Evolutionary conservation across 495 filamentous ascomycete species (phyloP).

Genomic region (Xanthoparmelia taractica): DNA sequence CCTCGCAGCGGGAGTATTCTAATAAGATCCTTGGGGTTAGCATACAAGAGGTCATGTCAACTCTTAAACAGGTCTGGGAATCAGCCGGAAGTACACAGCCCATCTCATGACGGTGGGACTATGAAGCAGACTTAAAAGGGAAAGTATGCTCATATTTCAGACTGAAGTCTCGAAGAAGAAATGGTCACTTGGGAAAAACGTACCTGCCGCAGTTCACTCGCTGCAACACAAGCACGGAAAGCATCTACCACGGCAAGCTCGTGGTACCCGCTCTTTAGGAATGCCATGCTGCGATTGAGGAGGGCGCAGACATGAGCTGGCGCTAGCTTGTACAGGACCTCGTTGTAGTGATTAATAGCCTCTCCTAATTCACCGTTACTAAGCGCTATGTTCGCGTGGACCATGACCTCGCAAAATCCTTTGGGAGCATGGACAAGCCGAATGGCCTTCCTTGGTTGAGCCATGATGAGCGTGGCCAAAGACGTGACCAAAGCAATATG

Average conservation of each 20-base stretch:
- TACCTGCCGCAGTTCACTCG: conserved; percentile 4
- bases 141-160: not conserved
- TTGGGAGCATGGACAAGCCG: not conserved
- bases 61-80: not conserved
- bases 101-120: not conserved
- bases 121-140: not conserved
- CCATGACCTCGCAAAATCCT: not conserved
- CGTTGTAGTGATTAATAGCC: conserved; percentile 27
- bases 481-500: not conserved
- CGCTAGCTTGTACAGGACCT: conserved; percentile 22
- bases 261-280: conserved; percentile 22
- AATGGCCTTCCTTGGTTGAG: not conserved
- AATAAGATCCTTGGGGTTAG: not conserved
- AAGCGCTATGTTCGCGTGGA: conserved; percentile 23
- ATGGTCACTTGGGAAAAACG: not conserved
- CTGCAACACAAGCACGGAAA: conserved; percentile 23
- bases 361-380: not conserved
- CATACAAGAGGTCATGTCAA: not conserved
- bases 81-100: not conserved
- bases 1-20: not conserved
- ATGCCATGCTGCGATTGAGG: conserved; percentile 32
- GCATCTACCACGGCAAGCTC: conserved; percentile 29
- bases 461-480: not conserved
- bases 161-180: no score
- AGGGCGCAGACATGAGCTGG: conserved; percentile 29